Evolutionary conservation across 345 rosid genomes (phyloP).

Genomic region (Boechera retrofracta): DNA sequence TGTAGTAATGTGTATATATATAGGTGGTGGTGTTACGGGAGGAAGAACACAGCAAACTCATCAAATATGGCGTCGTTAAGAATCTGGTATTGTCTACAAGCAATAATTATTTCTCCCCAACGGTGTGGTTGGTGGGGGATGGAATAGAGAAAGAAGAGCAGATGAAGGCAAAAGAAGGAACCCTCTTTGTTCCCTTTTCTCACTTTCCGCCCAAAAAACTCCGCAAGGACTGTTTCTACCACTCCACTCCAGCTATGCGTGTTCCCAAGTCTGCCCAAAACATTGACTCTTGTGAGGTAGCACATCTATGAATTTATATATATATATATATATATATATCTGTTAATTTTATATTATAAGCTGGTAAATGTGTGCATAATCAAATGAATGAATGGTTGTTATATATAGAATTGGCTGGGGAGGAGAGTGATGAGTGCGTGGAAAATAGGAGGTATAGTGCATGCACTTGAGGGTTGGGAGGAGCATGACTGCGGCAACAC

Average conservation of each 20-base stretch:
- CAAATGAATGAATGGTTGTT: neutral
- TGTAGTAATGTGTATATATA: neutral
- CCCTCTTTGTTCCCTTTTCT: conserved; percentile 57
- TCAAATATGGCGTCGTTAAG: conserved; percentile 6
- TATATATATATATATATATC: neutral
- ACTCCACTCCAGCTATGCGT: conserved; percentile 56
- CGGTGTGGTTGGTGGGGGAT: conserved; percentile 64
- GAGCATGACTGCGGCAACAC: conserved; percentile 53
- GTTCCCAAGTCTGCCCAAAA: conserved; percentile 55
- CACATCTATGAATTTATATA: neutral
- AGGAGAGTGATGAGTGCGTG: conserved; percentile 56
- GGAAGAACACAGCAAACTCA: conserved; percentile 11
- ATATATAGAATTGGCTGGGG: conserved; percentile 59
- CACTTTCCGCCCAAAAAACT: conserved; percentile 51
- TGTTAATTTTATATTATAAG: neutral
- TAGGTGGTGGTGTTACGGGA: conserved; percentile 12
- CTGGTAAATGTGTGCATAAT: neutral
- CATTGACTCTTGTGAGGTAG: conserved; percentile 69
- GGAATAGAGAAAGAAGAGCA: conserved; percentile 53
- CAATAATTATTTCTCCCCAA: neutral
- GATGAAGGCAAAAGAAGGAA: conserved; percentile 51
- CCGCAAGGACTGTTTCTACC: conserved; percentile 62
- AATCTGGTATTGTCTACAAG: conserved; percentile 8
- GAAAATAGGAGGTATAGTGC: conserved; percentile 55
- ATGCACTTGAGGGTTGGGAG: conserved; percentile 59